Percentiles rank a stretch among this genome's conserved stretches.
Conservation (phyloP, 1,139 yeast genomes). For the Spathaspora sp. region DNA sequence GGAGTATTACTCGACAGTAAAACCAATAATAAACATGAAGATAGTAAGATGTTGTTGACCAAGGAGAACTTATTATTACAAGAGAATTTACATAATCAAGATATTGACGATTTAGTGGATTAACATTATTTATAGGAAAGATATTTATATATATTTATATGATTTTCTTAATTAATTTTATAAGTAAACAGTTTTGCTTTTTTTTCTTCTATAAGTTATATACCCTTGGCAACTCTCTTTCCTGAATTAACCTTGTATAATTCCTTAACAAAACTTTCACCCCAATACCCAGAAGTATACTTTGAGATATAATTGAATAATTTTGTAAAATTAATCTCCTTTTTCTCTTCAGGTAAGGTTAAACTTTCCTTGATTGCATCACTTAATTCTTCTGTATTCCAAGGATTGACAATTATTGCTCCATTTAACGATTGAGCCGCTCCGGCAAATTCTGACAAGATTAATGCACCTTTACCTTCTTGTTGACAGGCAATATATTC, state of each 20-base stretch:
- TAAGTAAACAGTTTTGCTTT: too few relatives aligned
- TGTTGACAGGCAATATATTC: constrained; percentile 97
- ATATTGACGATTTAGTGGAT: background rate
- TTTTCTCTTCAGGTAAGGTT: constrained; percentile 81
- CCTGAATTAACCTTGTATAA: constrained; percentile 43
- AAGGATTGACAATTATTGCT: constrained; percentile 89
- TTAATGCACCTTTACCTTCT: constrained; percentile 79
- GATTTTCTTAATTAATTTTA: too few relatives aligned
- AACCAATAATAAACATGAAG: constrained; percentile 1
- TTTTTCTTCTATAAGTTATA: background rate
- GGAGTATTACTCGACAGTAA: constrained; percentile 2
- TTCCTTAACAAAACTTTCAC: constrained; percentile 92
- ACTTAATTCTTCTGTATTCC: constrained; percentile 95
- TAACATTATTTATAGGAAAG: background rate
- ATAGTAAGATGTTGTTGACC: constrained; percentile 7
- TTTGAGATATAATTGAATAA: constrained; percentile 84
- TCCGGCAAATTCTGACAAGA: constrained; percentile 93
- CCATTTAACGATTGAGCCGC: constrained; percentile 99
- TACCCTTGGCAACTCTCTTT: constrained; percentile 4
- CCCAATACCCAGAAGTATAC: constrained; percentile 96
- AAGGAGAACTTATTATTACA: constrained; percentile 9
- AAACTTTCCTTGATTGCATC: constrained; percentile 84
- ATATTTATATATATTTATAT: background rate
- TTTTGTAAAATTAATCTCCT: constrained; percentile 72
- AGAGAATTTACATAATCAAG: background rate